Percentiles rank a stretch among this genome's conserved stretches.
Conservation (phyloP, 257 asterid species). For the Solanum dulcamara region DNA sequence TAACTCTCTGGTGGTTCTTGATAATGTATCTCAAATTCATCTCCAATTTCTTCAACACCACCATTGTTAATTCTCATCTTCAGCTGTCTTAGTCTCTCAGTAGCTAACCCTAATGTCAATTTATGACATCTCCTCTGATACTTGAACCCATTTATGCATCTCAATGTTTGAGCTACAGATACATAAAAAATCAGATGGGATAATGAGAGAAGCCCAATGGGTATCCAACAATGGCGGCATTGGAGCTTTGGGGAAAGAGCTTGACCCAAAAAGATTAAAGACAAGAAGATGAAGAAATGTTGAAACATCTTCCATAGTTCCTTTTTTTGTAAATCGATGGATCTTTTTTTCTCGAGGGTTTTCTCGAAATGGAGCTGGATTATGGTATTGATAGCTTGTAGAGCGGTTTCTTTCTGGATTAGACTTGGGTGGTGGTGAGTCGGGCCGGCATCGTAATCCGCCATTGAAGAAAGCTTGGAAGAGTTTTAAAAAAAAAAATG, state of each 20-base stretch:
- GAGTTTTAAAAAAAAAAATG: not conserved
- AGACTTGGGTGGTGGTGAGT: constrained; percentile 23
- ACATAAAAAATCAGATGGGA: constrained; percentile 83
- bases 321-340: constrained; percentile 80
- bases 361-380: constrained; percentile 97
- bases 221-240: constrained; percentile 90
- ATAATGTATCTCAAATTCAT: constrained; percentile 62
- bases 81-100: constrained; percentile 67
- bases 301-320: constrained; percentile 85
- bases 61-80: constrained; percentile 33
- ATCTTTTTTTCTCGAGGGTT: constrained; percentile 81
- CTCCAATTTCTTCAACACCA: constrained; percentile 24
- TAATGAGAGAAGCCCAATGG: constrained; percentile 72
- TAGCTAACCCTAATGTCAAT: constrained; percentile 78
- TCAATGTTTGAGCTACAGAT: constrained; percentile 80
- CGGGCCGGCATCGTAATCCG: constrained; percentile 44
- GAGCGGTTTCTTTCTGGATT: constrained; percentile 58
- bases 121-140: constrained; percentile 95
- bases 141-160: constrained; percentile 95
- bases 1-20: constrained; percentile 95
- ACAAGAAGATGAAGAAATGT: constrained; percentile 69
- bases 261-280: constrained; percentile 40
- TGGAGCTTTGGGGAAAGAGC: constrained; percentile 51
- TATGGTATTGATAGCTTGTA: constrained; percentile 82
- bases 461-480: constrained; percentile 29